A percentile compares a stretch with the other conserved stretches of the same genome.
Conservation (phyloP, 352 stramenopile genomes). For the Phytophthora syringae region DNA sequence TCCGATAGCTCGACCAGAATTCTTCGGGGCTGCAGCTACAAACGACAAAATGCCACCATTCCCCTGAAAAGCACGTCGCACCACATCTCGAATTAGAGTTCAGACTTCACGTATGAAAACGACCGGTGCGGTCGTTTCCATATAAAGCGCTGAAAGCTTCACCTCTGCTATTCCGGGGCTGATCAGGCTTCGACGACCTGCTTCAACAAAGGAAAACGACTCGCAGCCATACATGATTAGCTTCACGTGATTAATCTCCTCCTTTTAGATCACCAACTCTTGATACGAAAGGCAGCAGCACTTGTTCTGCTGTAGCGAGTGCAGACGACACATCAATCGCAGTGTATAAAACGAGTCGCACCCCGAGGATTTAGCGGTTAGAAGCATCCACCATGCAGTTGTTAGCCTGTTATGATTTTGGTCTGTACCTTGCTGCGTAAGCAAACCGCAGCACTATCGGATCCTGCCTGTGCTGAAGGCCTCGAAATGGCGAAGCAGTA, state of each 20-base stretch:
- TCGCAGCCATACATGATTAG: constrained; percentile 7
- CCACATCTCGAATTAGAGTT: constrained; percentile 44
- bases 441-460: background rate
- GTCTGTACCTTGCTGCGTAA: background rate
- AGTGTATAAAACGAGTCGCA: too few relatives aligned
- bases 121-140: constrained; percentile 15
- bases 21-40: constrained; percentile 22
- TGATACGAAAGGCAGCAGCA: constrained; percentile 1
- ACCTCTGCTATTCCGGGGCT: constrained; percentile 19
- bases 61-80: constrained; percentile 25
- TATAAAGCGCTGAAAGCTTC: constrained; percentile 15
- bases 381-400: too few relatives aligned
- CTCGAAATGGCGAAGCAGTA: constrained; percentile 1
- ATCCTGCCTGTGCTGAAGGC: background rate
- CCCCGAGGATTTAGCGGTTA: too few relatives aligned
- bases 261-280: background rate
- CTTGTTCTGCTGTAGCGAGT: too few relatives aligned
- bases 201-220: constrained; percentile 23
- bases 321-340: too few relatives aligned
- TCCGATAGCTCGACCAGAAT: constrained; percentile 6
- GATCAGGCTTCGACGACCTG: constrained; percentile 21
- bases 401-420: constrained; percentile 16
- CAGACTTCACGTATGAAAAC: constrained; percentile 29
- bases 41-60: constrained; percentile 32
- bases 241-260: constrained; percentile 20